Evolutionary conservation across 345 rosid species (phyloP).

Genomic region (Viola odorata): DNA sequence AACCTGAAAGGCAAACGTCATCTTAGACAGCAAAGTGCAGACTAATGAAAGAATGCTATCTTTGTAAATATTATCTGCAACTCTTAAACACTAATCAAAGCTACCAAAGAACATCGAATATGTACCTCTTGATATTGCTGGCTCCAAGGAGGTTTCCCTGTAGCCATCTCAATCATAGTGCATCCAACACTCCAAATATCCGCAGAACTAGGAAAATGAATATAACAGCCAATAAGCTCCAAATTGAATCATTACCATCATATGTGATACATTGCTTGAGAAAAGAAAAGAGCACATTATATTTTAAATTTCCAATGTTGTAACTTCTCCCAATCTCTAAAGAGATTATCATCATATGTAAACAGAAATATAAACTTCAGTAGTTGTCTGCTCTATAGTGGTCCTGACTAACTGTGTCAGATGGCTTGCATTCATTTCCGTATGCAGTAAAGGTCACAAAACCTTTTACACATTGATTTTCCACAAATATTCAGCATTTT

Average conservation of each 20-base stretch:
- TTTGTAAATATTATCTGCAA: background rate
- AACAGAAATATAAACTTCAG: background rate
- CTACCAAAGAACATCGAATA: slow-evolving; percentile 10
- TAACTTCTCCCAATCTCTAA: background rate
- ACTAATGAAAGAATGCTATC: slow-evolving; percentile 2
- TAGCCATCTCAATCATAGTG: slow-evolving; percentile 35
- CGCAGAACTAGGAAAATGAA: slow-evolving; percentile 25
- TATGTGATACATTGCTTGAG: background rate
- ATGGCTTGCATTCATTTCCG: too few species aligned
- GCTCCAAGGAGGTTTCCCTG: slow-evolving; percentile 33
- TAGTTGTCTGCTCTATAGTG: background rate
- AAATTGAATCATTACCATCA: background rate
- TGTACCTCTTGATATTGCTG: slow-evolving; percentile 36
- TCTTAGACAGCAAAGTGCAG: slow-evolving; percentile 10
- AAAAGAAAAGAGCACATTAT: too few species aligned
- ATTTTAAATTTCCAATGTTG: background rate
- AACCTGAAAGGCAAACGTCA: slow-evolving; percentile 16
- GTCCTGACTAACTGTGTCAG: too few species aligned
- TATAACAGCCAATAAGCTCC: slow-evolving; percentile 17
- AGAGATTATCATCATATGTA: background rate
- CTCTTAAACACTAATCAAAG: slow-evolving; percentile 1
- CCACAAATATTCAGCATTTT: too few species aligned
- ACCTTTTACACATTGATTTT: too few species aligned
- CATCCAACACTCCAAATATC: slow-evolving; percentile 35
- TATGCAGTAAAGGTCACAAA: too few species aligned